phyloP scores from a whole-genome alignment of 345 rosid genomes.

The Acer campestre region DNA sequence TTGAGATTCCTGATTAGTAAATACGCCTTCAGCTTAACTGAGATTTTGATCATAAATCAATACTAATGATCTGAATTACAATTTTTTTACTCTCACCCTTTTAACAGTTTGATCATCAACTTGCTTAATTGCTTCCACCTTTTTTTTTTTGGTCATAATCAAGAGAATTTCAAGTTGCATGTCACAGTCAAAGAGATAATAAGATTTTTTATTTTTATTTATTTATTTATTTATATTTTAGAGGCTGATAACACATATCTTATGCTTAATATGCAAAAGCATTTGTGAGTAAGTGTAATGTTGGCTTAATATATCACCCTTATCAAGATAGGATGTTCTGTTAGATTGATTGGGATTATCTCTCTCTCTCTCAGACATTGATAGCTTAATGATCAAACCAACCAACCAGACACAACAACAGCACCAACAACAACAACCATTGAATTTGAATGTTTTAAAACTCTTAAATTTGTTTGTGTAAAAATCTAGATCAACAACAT shows the following conservation, averaged over 20 bases:
- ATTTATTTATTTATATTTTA: background rate
- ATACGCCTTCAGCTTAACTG: no score
- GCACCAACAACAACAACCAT: conserved; percentile 7
- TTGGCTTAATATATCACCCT: background rate
- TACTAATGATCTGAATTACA: no score
- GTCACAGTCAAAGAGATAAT: conserved; percentile 11
- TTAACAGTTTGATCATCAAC: no score
- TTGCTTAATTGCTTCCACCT: no score
- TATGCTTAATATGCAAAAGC: conserved; percentile 2
- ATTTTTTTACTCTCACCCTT: no score
- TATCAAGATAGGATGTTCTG: no score
- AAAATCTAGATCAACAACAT: conserved; percentile 11
- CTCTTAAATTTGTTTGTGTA: background rate
- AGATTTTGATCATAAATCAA: no score
- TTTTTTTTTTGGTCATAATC: background rate
- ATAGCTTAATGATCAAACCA: conserved; percentile 31
- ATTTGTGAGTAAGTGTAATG: no score
- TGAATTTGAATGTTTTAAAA: conserved; percentile 28
- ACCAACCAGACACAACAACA: background rate
- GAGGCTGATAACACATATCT: background rate
- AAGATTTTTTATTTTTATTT: background rate
- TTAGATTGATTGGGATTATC: conserved; percentile 13
- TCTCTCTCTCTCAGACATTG: conserved; percentile 13
- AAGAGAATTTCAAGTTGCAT: conserved; percentile 9
- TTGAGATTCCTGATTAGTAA: no score